Percentiles rank a stretch among this genome's conserved stretches.
Evolutionary conservation across 2,329 filamentous ascomycete species (phyloP).

Genomic region (Fusarium sp.): DNA sequence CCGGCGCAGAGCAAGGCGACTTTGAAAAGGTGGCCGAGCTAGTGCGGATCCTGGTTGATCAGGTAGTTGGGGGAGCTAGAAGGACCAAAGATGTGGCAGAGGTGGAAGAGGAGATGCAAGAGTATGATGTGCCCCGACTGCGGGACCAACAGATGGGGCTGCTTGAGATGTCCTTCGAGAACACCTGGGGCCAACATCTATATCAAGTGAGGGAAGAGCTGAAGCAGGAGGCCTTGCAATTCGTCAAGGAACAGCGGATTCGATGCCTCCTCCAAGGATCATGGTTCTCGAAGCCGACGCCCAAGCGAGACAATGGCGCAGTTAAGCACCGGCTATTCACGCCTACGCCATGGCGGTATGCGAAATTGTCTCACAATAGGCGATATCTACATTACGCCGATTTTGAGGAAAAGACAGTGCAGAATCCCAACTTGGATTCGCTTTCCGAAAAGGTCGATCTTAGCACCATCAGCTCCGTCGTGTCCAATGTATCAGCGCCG

Average conservation of each 20-base stretch:
- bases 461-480: slow-evolving; percentile 89
- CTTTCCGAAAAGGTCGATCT: slow-evolving; percentile 89
- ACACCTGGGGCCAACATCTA: slow-evolving; percentile 93
- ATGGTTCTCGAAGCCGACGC: slow-evolving; percentile 79
- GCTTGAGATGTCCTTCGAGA: slow-evolving; percentile 90
- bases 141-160: slow-evolving; percentile 94
- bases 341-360: slow-evolving; percentile 81
- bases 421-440: slow-evolving; percentile 79
- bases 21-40: slow-evolving; percentile 95
- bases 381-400: slow-evolving; percentile 92
- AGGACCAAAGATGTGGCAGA: slow-evolving; percentile 88
- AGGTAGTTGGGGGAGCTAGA: slow-evolving; percentile 85
- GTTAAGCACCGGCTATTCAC: slow-evolving; percentile 59
- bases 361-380: slow-evolving; percentile 90
- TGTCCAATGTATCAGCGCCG: slow-evolving; percentile 87
- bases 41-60: slow-evolving; percentile 89
- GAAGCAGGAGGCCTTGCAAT: slow-evolving; percentile 91
- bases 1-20: slow-evolving; percentile 86
- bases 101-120: slow-evolving; percentile 88
- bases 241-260: slow-evolving; percentile 96
- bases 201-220: slow-evolving; percentile 92
- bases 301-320: slow-evolving; percentile 56
- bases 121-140: slow-evolving; percentile 84
- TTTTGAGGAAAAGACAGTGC: slow-evolving; percentile 76
- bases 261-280: slow-evolving; percentile 89